A percentile compares a stretch with the other conserved stretches of the same genome.
These are phyloP conservation scores for Penicillium palitans DNA, from an alignment of 2,329 filamentous ascomycete genomes.

Conservation along the genomic window DNA sequence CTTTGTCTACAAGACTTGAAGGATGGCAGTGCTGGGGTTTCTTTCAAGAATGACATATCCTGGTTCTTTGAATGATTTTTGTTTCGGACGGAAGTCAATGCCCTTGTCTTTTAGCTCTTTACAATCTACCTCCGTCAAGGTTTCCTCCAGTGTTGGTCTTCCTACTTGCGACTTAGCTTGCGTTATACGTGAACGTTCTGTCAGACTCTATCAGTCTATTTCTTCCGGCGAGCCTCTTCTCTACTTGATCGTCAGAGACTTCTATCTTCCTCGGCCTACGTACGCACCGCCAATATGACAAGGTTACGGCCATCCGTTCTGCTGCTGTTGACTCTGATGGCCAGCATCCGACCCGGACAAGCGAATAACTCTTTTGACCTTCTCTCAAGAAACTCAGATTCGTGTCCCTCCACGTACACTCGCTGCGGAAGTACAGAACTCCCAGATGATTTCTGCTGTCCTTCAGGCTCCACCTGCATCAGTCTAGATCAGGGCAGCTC, in stretches of 20 bases:
- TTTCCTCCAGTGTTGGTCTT: conserved; percentile 3
- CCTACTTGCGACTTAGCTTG: conserved; percentile 3
- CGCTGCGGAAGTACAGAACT: conserved; percentile 40
- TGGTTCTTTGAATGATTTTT: conserved; percentile 13
- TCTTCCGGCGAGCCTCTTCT: background rate
- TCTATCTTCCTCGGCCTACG: background rate
- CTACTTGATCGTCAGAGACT: background rate
- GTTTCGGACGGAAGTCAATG: conserved; percentile 16
- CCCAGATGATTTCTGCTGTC: conserved; percentile 48
- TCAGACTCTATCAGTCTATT: background rate
- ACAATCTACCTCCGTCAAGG: background rate
- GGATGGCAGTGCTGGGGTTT: conserved; percentile 4
- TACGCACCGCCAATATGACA: conserved; percentile 19
- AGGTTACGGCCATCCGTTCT: conserved; percentile 19
- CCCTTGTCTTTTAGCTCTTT: conserved; percentile 12
- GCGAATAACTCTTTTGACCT: conserved; percentile 21
- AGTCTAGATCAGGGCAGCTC: conserved; percentile 44
- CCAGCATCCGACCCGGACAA: conserved; percentile 23
- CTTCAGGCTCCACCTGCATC: conserved; percentile 42
- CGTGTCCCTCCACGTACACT: conserved; percentile 37
- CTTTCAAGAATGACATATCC: conserved; percentile 12
- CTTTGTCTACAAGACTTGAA: conserved; percentile 22
- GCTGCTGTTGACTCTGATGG: conserved; percentile 28
- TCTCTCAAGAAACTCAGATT: conserved; percentile 25
- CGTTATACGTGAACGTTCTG: conserved; percentile 3